Percentiles rank a stretch among this genome's conserved stretches.
Conservation (phyloP, 1,284 basidiomycete genomes). For the Ustilago nuda region DNA sequence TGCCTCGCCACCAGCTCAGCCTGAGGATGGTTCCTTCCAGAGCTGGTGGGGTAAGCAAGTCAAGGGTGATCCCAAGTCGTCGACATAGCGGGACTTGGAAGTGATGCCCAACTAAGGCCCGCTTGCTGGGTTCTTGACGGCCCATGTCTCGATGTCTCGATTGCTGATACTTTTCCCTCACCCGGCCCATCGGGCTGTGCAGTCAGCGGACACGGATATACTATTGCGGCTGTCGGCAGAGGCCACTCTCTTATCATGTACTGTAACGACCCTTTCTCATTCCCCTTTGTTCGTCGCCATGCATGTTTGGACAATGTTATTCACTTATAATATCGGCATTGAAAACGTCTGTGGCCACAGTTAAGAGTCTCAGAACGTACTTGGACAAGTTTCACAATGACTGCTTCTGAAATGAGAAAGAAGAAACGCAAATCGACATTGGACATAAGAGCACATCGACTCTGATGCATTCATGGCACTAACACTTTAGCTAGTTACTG, state of each 20-base stretch:
- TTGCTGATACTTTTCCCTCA: not conserved
- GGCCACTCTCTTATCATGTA: conserved; percentile 6
- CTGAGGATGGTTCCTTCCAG: conserved; percentile 19
- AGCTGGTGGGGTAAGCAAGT: conserved; percentile 48
- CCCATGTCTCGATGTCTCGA: not conserved
- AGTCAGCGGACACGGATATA: not conserved
- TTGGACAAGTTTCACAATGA: not conserved
- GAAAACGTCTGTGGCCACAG: not conserved
- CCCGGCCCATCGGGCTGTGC: not conserved
- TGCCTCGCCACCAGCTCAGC: conserved; percentile 2
- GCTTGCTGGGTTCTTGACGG: not conserved
- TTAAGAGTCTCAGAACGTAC: not conserved
- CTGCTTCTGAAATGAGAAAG: not conserved
- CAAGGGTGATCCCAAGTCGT: conserved; percentile 19
- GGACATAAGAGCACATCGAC: not conserved
- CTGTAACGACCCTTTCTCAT: conserved; percentile 3
- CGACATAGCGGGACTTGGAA: not conserved
- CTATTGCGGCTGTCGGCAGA: not conserved
- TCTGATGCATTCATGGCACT: not conserved
- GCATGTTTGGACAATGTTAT: conserved; percentile 22
- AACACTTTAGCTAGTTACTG: not conserved
- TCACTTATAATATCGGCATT: not conserved
- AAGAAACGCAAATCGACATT: conserved; percentile 1
- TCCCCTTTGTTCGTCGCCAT: conserved; percentile 2
- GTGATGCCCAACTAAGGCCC: not conserved